These are phyloP conservation scores for Diphasiastrum complanatum DNA, from an alignment of 83 land plant species.

Conservation along the genomic window DNA sequence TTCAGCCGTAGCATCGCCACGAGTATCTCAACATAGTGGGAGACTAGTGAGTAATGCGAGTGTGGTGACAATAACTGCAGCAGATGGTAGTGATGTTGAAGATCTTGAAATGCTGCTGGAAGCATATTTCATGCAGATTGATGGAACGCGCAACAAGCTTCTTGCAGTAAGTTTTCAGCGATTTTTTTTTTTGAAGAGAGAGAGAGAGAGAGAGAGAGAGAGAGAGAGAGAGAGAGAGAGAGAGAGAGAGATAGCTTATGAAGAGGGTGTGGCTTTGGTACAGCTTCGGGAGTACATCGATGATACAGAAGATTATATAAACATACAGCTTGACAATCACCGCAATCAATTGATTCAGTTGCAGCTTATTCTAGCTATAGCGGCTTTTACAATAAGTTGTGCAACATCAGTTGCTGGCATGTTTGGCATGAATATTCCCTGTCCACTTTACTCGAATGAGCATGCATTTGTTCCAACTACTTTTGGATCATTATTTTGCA, in stretches of 20 bases:
- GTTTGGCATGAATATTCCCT: constrained; percentile 84
- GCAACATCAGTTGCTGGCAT: constrained; percentile 54
- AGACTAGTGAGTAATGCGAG: constrained; percentile 46
- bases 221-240: too few relatives aligned
- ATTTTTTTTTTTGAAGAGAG: too few relatives aligned
- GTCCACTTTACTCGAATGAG: constrained; percentile 26
- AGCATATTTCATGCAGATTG: constrained; percentile 95
- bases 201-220: too few relatives aligned
- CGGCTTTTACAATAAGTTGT: constrained; percentile 53
- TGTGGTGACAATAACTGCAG: constrained; percentile 37
- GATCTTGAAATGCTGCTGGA: constrained; percentile 96
- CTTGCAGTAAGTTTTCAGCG: constrained; percentile 57
- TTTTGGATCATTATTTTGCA: constrained; percentile 24
- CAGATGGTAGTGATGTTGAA: constrained; percentile 73
- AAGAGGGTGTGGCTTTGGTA: neutral
- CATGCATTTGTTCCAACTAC: constrained; percentile 41
- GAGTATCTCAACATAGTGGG: constrained; percentile 33
- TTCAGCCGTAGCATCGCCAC: constrained; percentile 22
- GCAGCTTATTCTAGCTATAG: constrained; percentile 67
- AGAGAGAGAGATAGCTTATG: too few relatives aligned
- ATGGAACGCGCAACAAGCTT: constrained; percentile 89
- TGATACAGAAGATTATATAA: constrained; percentile 97
- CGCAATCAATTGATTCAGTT: constrained; percentile 89
- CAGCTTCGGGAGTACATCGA: constrained; percentile 97
- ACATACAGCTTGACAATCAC: constrained; percentile 93